Evolutionary conservation across 768 basidiomycete genomes (phyloP), one percentile per base, ranked within the genome.

Genomic region (Termitomyces sp.): DNA sequence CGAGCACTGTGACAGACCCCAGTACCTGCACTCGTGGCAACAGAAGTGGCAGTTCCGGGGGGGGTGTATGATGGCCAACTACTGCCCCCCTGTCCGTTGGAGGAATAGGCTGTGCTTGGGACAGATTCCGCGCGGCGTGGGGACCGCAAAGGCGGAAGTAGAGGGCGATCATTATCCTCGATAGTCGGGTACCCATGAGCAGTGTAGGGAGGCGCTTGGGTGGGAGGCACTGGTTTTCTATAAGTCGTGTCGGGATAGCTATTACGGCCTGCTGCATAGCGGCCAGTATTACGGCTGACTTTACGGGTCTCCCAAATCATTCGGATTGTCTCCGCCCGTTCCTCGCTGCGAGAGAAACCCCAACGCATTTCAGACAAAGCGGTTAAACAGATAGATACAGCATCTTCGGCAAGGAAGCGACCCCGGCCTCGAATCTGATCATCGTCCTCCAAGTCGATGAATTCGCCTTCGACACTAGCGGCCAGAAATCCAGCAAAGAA

Each of bases 321-420:
- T 61, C 75, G 77, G 47, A 91, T 73, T 0, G 81, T 82, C 56
- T 83, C 82, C 64, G 84, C 81, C 38, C 84, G 77, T 64, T 92
- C 91, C 58, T 87, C 84, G 56, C 81, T 85, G 66, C 84, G 86
- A 6, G 86, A 86, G 67, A 81, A 87, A 5, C 77, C 80, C 94
- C 94, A 97, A 11, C 84, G 81, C 81, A 94, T 89, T 65, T 89
- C 84, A 3, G 80, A 69, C n/a, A 96, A 77, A 9, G 91, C 92
- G 5, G 79, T 75, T 4, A 94, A 73, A 64, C 91, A 95, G 10
- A 83, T 68, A 30, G 71, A 68, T 35, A 79, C 74, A 12, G 73
- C 75, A 28, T 83, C 81, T 51, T 80, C 78, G 5, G 70, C 64
- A 19, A 71, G 68, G 19, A 73, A 50, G 14, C 63, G 61, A 46